phyloP scores from a whole-genome alignment of 768 basidiomycete species.

The Flagelloscypha sp. region DNA sequence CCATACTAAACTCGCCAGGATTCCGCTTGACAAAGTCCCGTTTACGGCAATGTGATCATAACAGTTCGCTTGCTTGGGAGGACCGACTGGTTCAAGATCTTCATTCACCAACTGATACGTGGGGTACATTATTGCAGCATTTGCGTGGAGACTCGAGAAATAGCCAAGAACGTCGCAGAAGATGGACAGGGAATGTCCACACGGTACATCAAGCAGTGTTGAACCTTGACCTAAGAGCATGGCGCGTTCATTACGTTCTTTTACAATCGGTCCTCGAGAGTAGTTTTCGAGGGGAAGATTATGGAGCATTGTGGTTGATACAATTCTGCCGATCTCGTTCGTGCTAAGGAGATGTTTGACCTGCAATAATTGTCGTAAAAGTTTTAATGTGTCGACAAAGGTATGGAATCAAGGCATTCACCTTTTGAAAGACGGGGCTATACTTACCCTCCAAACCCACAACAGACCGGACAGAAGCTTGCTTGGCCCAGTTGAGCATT shows the following conservation, averaged over 20 bases:
- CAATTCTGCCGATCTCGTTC: conserved; percentile 22
- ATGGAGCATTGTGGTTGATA: conserved; percentile 21
- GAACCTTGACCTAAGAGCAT: conserved; percentile 12
- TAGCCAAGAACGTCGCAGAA: conserved; percentile 23
- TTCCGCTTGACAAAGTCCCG: conserved; percentile 23
- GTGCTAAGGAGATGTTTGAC: conserved; percentile 21
- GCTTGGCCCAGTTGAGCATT: conserved; percentile 23
- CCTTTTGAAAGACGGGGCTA: conserved; percentile 21
- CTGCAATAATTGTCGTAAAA: conserved; percentile 10
- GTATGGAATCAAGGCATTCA: conserved; percentile 8
- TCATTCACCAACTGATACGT: conserved; percentile 17
- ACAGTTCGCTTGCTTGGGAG: conserved; percentile 11
- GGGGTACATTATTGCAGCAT: conserved; percentile 18
- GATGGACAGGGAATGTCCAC: conserved; percentile 22
- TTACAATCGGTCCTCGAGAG: too few species aligned
- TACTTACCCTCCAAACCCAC: conserved; percentile 28
- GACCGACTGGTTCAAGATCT: conserved; percentile 18
- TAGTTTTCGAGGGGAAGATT: too few species aligned
- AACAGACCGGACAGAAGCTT: conserved; percentile 21
- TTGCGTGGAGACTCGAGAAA: conserved; percentile 21
- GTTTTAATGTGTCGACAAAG: too few species aligned
- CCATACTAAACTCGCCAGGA: conserved; percentile 19
- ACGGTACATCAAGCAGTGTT: conserved; percentile 16
- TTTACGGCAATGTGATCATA: conserved; percentile 22
- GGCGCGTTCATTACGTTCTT: too few species aligned